Evolutionary conservation across 1,139 yeast genomes (phyloP).

Genomic region (Groenewaldozyma auringiensis): DNA sequence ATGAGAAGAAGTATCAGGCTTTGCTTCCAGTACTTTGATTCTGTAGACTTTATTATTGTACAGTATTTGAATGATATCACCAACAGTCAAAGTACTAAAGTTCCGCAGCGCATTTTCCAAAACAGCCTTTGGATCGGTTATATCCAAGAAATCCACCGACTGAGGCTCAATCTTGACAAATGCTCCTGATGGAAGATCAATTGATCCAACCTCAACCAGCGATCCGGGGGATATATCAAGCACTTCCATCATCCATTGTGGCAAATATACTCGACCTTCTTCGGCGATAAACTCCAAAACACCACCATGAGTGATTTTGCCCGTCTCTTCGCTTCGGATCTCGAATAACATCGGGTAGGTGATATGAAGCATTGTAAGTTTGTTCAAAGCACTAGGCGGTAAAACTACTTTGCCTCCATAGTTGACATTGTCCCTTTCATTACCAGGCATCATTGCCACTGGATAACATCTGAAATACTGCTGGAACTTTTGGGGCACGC

Average conservation of each 20-base stretch:
- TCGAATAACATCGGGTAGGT: constrained; percentile 95
- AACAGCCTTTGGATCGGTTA: constrained; percentile 94
- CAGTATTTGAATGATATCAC: constrained; percentile 76
- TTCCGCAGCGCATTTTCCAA: constrained; percentile 84
- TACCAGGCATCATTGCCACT: constrained; percentile 82
- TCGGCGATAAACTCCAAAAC: constrained; percentile 95
- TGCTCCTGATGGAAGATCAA: constrained; percentile 77
- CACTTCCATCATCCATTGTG: constrained; percentile 95
- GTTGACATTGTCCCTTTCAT: constrained; percentile 70
- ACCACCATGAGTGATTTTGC: constrained; percentile 71
- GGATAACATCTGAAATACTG: constrained; percentile 92
- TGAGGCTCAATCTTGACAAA: constrained; percentile 96
- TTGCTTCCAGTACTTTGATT: constrained; percentile 78
- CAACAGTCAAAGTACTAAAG: constrained; percentile 78
- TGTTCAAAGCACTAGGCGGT: constrained; percentile 89
- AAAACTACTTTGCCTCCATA: constrained; percentile 94
- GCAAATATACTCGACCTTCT: constrained; percentile 90
- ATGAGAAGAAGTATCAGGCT: constrained; percentile 57
- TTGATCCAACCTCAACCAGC: constrained; percentile 57
- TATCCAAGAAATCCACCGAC: constrained; percentile 84
- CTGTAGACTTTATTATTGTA: constrained; percentile 77
- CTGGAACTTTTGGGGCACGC: constrained; percentile 41
- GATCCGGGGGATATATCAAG: constrained; percentile 70
- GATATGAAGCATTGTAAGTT: constrained; percentile 78
- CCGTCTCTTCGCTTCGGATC: constrained; percentile 58